phyloP scores from a whole-genome alignment of 208 protist species.

The Acanthamoeba lenticulata region DNA sequence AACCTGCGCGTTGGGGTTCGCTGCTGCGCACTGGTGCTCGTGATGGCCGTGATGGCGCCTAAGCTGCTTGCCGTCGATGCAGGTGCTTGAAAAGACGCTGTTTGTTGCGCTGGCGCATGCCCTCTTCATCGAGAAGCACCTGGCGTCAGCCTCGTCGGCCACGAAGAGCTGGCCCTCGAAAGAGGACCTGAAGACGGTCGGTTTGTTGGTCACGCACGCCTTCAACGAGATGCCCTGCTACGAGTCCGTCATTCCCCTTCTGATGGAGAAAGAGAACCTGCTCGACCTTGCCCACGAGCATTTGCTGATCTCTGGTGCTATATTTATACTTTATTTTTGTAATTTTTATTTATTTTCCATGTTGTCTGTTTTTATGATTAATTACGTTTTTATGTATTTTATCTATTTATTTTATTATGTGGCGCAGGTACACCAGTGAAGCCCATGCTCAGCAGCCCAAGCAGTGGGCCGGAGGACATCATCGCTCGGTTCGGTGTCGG shows the following conservation, averaged over 20 bases:
- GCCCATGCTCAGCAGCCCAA: constrained; percentile 11
- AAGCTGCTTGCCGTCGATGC: not conserved
- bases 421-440: not conserved
- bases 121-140: not conserved
- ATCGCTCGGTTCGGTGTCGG: not conserved
- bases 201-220: not conserved
- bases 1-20: constrained; percentile 30
- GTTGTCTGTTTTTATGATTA: not conserved
- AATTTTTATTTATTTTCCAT: not conserved
- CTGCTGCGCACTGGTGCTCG: not conserved
- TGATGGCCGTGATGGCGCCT: not conserved
- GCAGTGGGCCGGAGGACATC: constrained; percentile 29
- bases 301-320: not conserved
- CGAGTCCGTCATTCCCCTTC: not conserved
- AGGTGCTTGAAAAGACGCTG: constrained; percentile 49
- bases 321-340: not conserved
- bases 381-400: not conserved
- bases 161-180: not conserved
- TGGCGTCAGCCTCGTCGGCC: not conserved
- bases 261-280: constrained; percentile 27
- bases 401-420: not conserved
- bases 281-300: not conserved
- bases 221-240: constrained; percentile 64
- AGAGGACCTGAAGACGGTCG: not conserved
- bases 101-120: constrained; percentile 6